These are phyloP conservation scores for Pseudozyma thailandica DNA, from an alignment of 1,284 basidiomycete species.

Conservation along the genomic window DNA sequence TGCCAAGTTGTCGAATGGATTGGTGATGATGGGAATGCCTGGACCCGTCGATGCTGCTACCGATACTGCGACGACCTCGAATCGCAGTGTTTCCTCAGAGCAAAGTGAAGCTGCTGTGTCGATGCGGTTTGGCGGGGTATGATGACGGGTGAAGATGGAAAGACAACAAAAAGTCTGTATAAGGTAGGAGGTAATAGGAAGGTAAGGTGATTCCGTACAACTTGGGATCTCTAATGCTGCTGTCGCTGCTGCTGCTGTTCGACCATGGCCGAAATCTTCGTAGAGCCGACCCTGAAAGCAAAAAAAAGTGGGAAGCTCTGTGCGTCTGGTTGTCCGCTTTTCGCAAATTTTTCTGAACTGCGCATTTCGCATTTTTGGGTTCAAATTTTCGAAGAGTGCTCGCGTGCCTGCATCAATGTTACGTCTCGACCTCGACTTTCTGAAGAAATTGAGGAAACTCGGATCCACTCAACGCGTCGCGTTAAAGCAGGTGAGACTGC, in stretches of 20 bases:
- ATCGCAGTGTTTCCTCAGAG: slow-evolving; percentile 38
- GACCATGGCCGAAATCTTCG: slow-evolving; percentile 1
- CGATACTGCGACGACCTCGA: slow-evolving; percentile 42
- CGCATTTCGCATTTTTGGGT: neutral
- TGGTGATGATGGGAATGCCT: slow-evolving; percentile 1
- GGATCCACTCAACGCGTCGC: slow-evolving; percentile 42
- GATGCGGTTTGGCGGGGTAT: slow-evolving; percentile 6
- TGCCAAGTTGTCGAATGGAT: slow-evolving; percentile 6
- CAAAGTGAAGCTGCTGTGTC: slow-evolving; percentile 11
- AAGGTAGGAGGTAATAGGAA: slow-evolving; percentile 36
- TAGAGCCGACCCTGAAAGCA: neutral
- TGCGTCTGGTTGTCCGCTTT: neutral
- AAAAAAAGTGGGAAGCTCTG: neutral
- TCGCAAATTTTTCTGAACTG: slow-evolving; percentile 19
- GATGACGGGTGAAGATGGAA: neutral
- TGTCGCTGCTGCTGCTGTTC: neutral
- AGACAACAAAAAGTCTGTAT: slow-evolving; percentile 14
- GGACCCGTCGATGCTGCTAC: slow-evolving; percentile 11
- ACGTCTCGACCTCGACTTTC: no score
- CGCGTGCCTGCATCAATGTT: neutral
- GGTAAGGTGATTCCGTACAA: slow-evolving; percentile 13
- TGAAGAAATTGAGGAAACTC: neutral
- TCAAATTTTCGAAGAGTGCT: slow-evolving; percentile 3
- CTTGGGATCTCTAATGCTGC: slow-evolving; percentile 11
- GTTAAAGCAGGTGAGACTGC: no score